These are phyloP conservation scores for Pichia thaimueangensis DNA, from an alignment of 805 yeast genomes.

Conservation along the genomic window DNA sequence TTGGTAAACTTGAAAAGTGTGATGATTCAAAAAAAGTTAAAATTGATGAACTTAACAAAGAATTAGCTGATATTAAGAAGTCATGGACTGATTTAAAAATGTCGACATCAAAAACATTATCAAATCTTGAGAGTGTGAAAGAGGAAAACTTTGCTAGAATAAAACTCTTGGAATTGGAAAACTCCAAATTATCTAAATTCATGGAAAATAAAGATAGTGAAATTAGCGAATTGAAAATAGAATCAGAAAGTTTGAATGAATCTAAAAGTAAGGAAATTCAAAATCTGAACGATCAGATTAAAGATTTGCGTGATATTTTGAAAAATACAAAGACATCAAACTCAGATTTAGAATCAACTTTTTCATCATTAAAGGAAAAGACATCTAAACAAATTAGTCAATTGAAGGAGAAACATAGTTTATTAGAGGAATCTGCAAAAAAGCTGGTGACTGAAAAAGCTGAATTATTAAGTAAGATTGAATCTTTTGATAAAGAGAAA, in stretches of 20 bases:
- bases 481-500: neutral
- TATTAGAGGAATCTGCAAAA: neutral
- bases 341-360: conserved; percentile 1
- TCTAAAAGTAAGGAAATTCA: conserved; percentile 1
- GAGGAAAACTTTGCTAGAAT: neutral
- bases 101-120: neutral
- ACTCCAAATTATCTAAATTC: neutral
- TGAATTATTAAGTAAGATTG: neutral
- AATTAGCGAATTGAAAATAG: conserved; percentile 1
- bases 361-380: neutral
- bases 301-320: conserved; percentile 1
- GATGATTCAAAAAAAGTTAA: neutral
- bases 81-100: neutral
- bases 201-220: neutral
- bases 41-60: neutral
- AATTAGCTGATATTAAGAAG: neutral
- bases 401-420: neutral
- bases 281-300: neutral
- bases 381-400: conserved; percentile 3
- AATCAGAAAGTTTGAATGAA: neutral
- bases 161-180: neutral
- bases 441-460: neutral
- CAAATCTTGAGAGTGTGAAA: neutral
- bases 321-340: conserved; percentile 3
- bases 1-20: neutral